phyloP scores from a whole-genome alignment of 2,329 filamentous ascomycete genomes.

The Cercospora canescens region DNA sequence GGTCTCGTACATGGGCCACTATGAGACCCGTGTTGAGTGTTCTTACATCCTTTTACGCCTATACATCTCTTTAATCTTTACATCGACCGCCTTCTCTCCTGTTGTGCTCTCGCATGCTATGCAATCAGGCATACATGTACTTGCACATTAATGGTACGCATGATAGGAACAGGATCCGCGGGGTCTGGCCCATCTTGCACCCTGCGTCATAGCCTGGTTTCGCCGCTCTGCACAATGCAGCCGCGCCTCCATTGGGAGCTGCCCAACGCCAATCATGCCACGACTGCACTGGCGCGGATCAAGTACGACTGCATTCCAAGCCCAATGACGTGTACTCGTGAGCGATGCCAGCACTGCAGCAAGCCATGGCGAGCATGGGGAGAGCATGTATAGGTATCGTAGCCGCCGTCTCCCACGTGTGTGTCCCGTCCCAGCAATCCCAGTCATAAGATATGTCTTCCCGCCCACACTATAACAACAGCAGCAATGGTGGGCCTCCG shows the following conservation, averaged over 20 bases:
- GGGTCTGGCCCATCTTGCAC: neutral
- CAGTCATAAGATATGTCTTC: conserved; percentile 1
- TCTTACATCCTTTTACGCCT: neutral
- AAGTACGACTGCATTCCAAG: conserved; percentile 2
- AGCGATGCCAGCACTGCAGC: neutral
- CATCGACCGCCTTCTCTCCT: neutral
- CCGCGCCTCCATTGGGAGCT: neutral
- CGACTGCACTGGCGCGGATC: neutral
- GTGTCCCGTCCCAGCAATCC: neutral
- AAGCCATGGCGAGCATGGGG: neutral
- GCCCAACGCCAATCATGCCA: conserved; percentile 2
- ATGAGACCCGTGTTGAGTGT: neutral
- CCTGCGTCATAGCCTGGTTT: conserved; percentile 4
- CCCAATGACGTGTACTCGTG: conserved; percentile 4
- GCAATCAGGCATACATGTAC: neutral
- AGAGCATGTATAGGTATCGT: conserved; percentile 3
- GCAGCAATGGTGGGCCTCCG: conserved; percentile 2
- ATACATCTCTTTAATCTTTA: neutral
- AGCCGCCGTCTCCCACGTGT: neutral
- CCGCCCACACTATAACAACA: conserved; percentile 1
- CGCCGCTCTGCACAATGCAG: neutral
- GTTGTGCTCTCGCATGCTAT: neutral
- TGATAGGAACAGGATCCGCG: neutral
- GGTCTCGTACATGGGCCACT: neutral
- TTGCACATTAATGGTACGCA: neutral